Evolutionary conservation across 148 eudicot genomes (phyloP), one percentile per base, ranked within the genome.

Genomic region (Chenopodium album): DNA sequence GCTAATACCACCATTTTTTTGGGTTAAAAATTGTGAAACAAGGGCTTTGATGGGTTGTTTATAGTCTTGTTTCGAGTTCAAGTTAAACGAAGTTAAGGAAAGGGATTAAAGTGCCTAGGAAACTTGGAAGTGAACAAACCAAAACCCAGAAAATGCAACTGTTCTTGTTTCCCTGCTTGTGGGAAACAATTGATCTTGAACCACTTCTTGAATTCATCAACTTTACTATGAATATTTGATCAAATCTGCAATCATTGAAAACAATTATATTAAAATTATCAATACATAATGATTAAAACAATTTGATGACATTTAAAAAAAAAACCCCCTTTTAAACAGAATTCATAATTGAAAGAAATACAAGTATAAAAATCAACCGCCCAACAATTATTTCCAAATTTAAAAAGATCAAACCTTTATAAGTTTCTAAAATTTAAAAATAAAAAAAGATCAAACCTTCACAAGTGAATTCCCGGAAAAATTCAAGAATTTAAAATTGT

Each of bases 111-210:
- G 86, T 84, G 80, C 83, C 83, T n/a, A 75, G 59, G 75, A 75
- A 52, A 0, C 85, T 56, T 23, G 87, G 83, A 56, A 84, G 80
- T 11, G 85, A 69, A 68, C 81, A 88, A 71, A 81, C 75, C 44
- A 81, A 85, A 81, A 81, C 82, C 84, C 86, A 79, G 82, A 64
- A 64, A 71, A 62, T 46, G 44, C 82, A 82, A 56, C 11, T 46
- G 87, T 62, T 83, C 71, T 82, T 87, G 88, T 84, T 87, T 87
- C 91, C 89, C 70, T 80, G 54, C 5, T 71, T 80, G 73, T 80
- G 85, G 91, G 91, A 89, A 89, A 87, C 87, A 70, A 78, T 76
- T 11, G 85, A 80, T 76, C 78, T 76, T 73, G 81, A 54, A 71
- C 31, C 23, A 60, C 48, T 79, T 77, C 76, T 84, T 79, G 83